These are phyloP conservation scores for Lachnellula subtilissima DNA, from an alignment of 2,329 filamentous ascomycete species.

Conservation along the genomic window DNA sequence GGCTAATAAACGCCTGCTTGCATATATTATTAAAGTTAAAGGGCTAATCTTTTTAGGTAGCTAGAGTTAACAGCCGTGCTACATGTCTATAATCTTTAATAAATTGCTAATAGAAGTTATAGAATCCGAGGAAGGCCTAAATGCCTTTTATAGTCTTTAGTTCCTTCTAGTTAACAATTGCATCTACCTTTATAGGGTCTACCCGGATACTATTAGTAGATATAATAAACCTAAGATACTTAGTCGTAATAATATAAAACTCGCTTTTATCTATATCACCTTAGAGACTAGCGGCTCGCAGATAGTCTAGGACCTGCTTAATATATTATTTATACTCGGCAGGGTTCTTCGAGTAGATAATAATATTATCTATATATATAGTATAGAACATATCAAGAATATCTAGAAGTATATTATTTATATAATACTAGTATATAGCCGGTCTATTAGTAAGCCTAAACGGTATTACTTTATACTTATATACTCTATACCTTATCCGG, in stretches of 20 bases:
- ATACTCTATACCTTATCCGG: neutral
- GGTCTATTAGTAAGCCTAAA: neutral
- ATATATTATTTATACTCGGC: neutral
- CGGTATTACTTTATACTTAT: neutral
- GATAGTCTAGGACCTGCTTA: neutral
- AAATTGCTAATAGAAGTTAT: constrained; percentile 3
- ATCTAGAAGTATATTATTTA: constrained; percentile 4
- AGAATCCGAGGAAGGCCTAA: neutral
- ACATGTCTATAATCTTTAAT: neutral
- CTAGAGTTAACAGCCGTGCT: neutral
- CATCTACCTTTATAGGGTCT: neutral
- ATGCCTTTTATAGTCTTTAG: neutral
- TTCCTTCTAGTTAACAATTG: neutral
- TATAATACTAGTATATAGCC: neutral
- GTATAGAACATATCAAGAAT: constrained; percentile 1
- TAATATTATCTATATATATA: constrained; percentile 1
- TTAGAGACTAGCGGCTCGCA: neutral
- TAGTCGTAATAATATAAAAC: neutral
- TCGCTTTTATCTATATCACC: neutral
- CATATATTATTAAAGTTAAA: neutral
- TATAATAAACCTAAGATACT: neutral
- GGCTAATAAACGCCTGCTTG: too few relatives aligned
- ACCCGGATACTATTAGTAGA: neutral
- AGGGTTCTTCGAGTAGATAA: neutral
- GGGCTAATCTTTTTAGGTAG: neutral